Base-by-base conservation (phyloP, 2,329 filamentous ascomycete species). In the Thielaviopsis musarum region DNA sequence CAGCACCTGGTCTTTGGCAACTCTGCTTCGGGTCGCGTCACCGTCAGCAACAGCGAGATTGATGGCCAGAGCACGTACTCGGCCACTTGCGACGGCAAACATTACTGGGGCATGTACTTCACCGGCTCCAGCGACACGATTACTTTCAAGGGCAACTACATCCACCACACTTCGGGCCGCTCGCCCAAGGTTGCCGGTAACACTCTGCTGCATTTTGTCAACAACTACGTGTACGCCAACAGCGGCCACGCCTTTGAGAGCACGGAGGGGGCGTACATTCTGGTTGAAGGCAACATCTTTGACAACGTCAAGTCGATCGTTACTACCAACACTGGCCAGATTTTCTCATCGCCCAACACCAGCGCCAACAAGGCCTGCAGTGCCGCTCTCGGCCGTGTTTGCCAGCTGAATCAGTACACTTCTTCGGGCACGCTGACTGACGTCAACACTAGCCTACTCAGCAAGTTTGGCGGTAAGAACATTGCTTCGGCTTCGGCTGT, bases 91-190 rank as follows among this genome's bases (percentile, higher is more conserved):
- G 72, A 83, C 65, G 73, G 71, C 49, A 74, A 79, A 68, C 78
- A 81, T 70, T 82, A 83, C 75, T 83, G 80, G 78, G 74, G 70
- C 30, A 68, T 82, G 63, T 81, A 79, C 71, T 73, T 83, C 55
- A 75, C 73, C 49, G 80, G 81, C n/a, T 71, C 73, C 60, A 73
- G 69, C 66, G 80, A 83, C 66, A 65, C 76, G 62, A 72, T 82
- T 65, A 83, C 80, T 63, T 66, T 83, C 66, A 78, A 80, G 71
- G 73, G 73, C 64, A 83, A 83, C 74, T 82, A 81, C 71, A 72
- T 83, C 66, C 77, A 81, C 73, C 73, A 80, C 68, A 76, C 75
- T 55, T 76, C 73, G 13, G 80, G 80, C 60, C 78, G 80, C 58
- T 71, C 72, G 13, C 80, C 79, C 64, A 82, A 82, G 71, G 71